Evolutionary conservation across 2,329 filamentous ascomycete genomes (phyloP).

Genomic region (Dactylellina haptotyla): DNA sequence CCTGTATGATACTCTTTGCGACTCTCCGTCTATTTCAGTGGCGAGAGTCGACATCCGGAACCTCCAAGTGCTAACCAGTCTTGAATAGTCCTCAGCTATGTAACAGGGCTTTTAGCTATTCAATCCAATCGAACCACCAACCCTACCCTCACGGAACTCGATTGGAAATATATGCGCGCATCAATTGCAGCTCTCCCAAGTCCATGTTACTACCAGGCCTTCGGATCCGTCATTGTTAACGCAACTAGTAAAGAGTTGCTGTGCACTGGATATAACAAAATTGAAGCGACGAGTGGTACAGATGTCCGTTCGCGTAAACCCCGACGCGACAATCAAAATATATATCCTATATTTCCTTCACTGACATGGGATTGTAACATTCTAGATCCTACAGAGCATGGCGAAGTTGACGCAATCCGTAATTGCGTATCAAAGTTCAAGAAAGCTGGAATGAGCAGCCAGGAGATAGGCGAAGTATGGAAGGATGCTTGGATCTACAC

Average conservation of each 20-base stretch:
- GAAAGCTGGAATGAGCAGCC: slow-evolving; percentile 18
- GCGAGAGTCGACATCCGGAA: too few relatives aligned
- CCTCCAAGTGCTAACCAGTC: not conserved
- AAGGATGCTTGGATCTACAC: slow-evolving; percentile 51
- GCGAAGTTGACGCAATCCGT: slow-evolving; percentile 43
- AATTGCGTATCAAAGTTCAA: slow-evolving; percentile 43
- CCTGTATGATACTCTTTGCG: too few relatives aligned
- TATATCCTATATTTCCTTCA: too few relatives aligned
- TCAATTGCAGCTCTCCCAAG: slow-evolving; percentile 43
- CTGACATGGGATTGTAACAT: too few relatives aligned
- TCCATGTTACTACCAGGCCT: slow-evolving; percentile 45
- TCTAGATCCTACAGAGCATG: slow-evolving; percentile 40
- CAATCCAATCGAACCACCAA: slow-evolving; percentile 8
- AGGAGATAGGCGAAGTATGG: slow-evolving; percentile 37
- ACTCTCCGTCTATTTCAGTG: too few relatives aligned
- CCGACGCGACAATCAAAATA: too few relatives aligned
- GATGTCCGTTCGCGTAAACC: too few relatives aligned
- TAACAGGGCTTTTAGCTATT: slow-evolving; percentile 19
- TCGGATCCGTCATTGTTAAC: slow-evolving; percentile 47
- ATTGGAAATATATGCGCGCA: slow-evolving; percentile 47
- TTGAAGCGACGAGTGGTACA: slow-evolving; percentile 16
- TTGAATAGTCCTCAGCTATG: slow-evolving; percentile 21
- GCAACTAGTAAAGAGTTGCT: slow-evolving; percentile 35
- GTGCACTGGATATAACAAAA: slow-evolving; percentile 44
- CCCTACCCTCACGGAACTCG: slow-evolving; percentile 21